Percentiles rank a stretch among this genome's conserved stretches.
These are phyloP conservation scores for Suillus lakei DNA, from an alignment of 768 basidiomycete species.

Conservation along the genomic window DNA sequence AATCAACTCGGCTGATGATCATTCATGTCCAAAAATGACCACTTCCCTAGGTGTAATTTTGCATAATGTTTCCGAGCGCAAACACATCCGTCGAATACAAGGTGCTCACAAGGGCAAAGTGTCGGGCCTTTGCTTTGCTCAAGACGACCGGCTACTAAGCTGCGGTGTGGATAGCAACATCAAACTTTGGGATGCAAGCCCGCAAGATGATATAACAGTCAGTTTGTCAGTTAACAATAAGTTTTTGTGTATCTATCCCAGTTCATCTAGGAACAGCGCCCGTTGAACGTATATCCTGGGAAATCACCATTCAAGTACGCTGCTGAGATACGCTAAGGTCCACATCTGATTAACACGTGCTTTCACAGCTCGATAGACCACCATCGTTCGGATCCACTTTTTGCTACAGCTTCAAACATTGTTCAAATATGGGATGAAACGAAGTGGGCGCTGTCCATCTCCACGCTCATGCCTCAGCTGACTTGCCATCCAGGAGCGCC, in stretches of 20 bases:
- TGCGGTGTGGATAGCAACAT: slow-evolving; percentile 85
- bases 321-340: slow-evolving; percentile 7
- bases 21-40: neutral
- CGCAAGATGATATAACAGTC: slow-evolving; percentile 45
- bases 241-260: slow-evolving; percentile 16
- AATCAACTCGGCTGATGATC: neutral
- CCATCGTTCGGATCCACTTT: slow-evolving; percentile 85
- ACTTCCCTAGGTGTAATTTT: slow-evolving; percentile 74
- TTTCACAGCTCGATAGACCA: slow-evolving; percentile 85
- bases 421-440: slow-evolving; percentile 99
- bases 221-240: slow-evolving; percentile 13
- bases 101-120: slow-evolving; percentile 86
- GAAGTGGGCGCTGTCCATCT: slow-evolving; percentile 55
- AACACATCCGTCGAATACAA: slow-evolving; percentile 58
- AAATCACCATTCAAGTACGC: slow-evolving; percentile 89
- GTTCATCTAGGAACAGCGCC: slow-evolving; percentile 46
- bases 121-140: slow-evolving; percentile 78
- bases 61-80: slow-evolving; percentile 73
- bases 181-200: slow-evolving; percentile 73
- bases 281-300: slow-evolving; percentile 78
- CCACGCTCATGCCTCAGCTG: slow-evolving; percentile 6
- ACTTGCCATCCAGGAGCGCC: slow-evolving; percentile 59
- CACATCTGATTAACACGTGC: neutral
- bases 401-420: slow-evolving; percentile 90
- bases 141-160: slow-evolving; percentile 64